Percentiles rank a stretch among this genome's conserved stretches.
Evolutionary conservation across 2,329 filamentous ascomycete species (phyloP).

Genomic region (Curvularia lunata): DNA sequence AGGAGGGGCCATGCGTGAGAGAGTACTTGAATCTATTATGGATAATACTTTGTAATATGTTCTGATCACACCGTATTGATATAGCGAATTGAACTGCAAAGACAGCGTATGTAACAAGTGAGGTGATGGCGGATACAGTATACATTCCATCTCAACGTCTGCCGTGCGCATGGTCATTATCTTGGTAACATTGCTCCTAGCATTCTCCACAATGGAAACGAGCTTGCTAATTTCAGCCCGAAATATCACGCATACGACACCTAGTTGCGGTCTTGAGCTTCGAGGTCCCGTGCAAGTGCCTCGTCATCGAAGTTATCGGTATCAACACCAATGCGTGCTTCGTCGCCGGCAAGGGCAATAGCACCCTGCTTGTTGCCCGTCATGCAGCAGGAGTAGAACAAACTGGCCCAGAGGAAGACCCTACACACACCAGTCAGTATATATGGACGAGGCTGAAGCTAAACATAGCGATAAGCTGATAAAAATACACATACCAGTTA

Average conservation of each 20-base stretch:
- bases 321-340: slow-evolving; percentile 23
- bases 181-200: not conserved
- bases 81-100: not conserved
- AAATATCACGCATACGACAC: slow-evolving; percentile 6
- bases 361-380: slow-evolving; percentile 25
- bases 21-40: not conserved
- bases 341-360: slow-evolving; percentile 32
- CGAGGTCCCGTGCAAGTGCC: slow-evolving; percentile 26
- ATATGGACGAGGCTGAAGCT: no score
- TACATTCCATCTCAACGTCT: not conserved
- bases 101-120: not conserved
- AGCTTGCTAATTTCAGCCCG: not conserved
- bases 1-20: no score
- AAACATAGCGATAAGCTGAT: no score
- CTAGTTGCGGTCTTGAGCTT: slow-evolving; percentile 32
- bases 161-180: not conserved
- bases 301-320: slow-evolving; percentile 25
- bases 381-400: slow-evolving; percentile 40
- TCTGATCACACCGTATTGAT: not conserved
- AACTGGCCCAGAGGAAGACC: slow-evolving; percentile 34
- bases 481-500: slow-evolving; percentile 30
- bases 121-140: not conserved
- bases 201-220: not conserved
- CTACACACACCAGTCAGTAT: slow-evolving; percentile 14
- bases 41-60: not conserved